A percentile compares a stretch with the other conserved stretches of the same genome.
These are phyloP conservation scores for Calonectria pseudoturangicola DNA, from an alignment of 2,329 filamentous ascomycete species.

Conservation along the genomic window DNA sequence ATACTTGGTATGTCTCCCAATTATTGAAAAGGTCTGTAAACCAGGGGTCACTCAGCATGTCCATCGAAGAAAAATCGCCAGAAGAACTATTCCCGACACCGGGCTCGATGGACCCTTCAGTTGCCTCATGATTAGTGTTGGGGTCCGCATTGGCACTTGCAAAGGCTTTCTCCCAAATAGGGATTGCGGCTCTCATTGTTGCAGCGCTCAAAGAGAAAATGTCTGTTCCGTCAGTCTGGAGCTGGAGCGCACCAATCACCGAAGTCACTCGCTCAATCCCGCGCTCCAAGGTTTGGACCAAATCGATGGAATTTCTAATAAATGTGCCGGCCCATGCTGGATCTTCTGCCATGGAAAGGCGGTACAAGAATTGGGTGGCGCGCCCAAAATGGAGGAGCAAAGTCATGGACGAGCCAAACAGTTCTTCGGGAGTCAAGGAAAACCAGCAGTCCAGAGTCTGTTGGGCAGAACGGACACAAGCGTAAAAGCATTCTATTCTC, in stretches of 20 bases:
- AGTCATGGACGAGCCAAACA: slow-evolving; percentile 55
- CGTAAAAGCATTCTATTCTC: slow-evolving; percentile 54
- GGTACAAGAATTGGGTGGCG: slow-evolving; percentile 55
- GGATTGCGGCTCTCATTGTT: slow-evolving; percentile 35
- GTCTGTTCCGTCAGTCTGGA: slow-evolving; percentile 33
- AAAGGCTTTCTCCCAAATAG: slow-evolving; percentile 41
- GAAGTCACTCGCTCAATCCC: slow-evolving; percentile 16
- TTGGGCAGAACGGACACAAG: slow-evolving; percentile 54
- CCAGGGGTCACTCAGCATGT: slow-evolving; percentile 38
- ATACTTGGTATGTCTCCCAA: slow-evolving; percentile 37
- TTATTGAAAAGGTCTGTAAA: slow-evolving; percentile 33
- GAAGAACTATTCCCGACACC: not conserved
- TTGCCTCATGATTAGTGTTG: not conserved
- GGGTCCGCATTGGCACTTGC: slow-evolving; percentile 17
- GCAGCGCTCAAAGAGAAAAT: slow-evolving; percentile 29
- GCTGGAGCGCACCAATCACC: slow-evolving; percentile 11
- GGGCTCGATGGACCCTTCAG: not conserved
- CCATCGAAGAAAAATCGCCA: slow-evolving; percentile 25
- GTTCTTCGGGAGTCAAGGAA: slow-evolving; percentile 44
- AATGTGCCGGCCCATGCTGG: slow-evolving; percentile 62
- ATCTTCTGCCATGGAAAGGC: slow-evolving; percentile 58
- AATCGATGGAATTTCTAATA: slow-evolving; percentile 57
- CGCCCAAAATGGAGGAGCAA: slow-evolving; percentile 58
- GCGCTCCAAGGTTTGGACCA: slow-evolving; percentile 50
- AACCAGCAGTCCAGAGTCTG: slow-evolving; percentile 58